These are phyloP conservation scores for Peronospora farinosa DNA, from an alignment of 352 stramenopile species.

Conservation along the genomic window DNA sequence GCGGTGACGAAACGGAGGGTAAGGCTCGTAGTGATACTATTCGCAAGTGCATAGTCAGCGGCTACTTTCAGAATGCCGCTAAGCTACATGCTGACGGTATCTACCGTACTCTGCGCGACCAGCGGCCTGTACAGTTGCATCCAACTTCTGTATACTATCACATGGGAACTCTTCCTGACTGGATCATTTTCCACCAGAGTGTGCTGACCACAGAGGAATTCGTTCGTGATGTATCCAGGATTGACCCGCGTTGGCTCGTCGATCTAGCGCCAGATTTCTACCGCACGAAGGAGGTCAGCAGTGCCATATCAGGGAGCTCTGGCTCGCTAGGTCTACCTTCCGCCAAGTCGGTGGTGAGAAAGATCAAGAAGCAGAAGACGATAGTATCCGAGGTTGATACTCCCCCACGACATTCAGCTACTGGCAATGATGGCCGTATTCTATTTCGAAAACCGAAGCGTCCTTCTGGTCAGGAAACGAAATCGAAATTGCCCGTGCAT, in stretches of 20 bases:
- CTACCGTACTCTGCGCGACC: conserved; percentile 63
- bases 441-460: conserved; percentile 64
- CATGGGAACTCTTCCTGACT: conserved; percentile 89
- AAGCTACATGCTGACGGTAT: conserved; percentile 88
- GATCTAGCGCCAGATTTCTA: conserved; percentile 68
- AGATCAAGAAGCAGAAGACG: conserved; percentile 26
- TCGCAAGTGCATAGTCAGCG: conserved; percentile 61
- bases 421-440: conserved; percentile 47
- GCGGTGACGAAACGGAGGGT: conserved; percentile 18
- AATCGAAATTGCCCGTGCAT: conserved; percentile 57
- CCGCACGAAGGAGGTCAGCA: conserved; percentile 59
- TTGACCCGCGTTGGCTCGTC: conserved; percentile 74
- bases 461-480: conserved; percentile 17
- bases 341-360: conserved; percentile 5
- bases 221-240: conserved; percentile 62
- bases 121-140: conserved; percentile 66
- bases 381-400: conserved; percentile 10
- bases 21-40: conserved; percentile 28
- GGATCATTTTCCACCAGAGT: conserved; percentile 97
- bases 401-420: conserved; percentile 17
- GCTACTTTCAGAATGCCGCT: conserved; percentile 94
- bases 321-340: conserved; percentile 59
- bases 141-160: conserved; percentile 72
- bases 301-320: conserved; percentile 57
- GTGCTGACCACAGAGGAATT: conserved; percentile 97